Evolutionary conservation across 2,329 filamentous ascomycete species (phyloP).

Genomic region (Chaetomium globosum): DNA sequence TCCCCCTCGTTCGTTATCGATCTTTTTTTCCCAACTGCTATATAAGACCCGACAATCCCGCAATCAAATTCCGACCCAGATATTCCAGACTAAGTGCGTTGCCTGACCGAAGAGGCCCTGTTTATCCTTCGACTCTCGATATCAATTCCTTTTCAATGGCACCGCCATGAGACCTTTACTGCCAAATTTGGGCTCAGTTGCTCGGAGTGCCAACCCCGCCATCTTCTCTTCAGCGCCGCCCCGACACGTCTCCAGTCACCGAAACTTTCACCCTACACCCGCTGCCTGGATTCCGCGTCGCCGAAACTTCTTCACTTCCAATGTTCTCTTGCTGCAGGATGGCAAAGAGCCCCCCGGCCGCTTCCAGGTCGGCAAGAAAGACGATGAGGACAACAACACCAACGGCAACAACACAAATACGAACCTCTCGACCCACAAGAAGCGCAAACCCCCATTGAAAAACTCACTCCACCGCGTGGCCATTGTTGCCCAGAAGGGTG

Average conservation of each 20-base stretch:
- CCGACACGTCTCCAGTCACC: slow-evolving; percentile 31
- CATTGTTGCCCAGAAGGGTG: slow-evolving; percentile 73
- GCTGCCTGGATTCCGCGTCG: slow-evolving; percentile 53
- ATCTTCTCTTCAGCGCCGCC: slow-evolving; percentile 7
- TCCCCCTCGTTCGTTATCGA: neutral
- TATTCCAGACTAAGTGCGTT: neutral
- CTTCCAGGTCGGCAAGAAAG: neutral
- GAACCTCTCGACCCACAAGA: slow-evolving; percentile 39
- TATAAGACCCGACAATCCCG: neutral
- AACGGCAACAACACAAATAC: neutral
- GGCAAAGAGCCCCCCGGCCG: slow-evolving; percentile 27
- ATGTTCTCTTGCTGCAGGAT: slow-evolving; percentile 55
- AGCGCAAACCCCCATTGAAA: slow-evolving; percentile 58
- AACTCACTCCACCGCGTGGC: slow-evolving; percentile 82
- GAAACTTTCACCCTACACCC: slow-evolving; percentile 53
- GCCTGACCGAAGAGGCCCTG: neutral
- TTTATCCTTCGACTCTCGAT: neutral
- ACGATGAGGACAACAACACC: slow-evolving; percentile 12
- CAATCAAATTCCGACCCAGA: neutral
- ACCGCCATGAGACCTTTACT: slow-evolving; percentile 32
- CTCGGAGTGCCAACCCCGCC: slow-evolving; percentile 20
- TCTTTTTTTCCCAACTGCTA: neutral
- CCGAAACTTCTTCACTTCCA: slow-evolving; percentile 68
- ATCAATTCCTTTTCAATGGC: slow-evolving; percentile 32
- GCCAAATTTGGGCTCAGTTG: slow-evolving; percentile 28